Conservation (phyloP, 441 rosid species). For the Flueggea neowawraea region DNA sequence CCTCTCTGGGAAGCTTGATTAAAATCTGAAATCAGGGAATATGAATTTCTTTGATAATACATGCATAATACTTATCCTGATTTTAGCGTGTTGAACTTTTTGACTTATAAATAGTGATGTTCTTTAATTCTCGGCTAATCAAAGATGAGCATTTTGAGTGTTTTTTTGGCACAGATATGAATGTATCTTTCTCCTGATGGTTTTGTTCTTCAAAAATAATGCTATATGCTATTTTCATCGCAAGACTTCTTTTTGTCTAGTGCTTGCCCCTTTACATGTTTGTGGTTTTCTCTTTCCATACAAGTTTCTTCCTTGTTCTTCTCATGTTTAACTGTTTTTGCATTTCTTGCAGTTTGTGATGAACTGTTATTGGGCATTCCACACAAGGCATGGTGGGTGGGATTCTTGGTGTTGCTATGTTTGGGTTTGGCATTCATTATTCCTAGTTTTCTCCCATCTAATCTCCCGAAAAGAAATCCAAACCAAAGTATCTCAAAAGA, state of each 20-base stretch:
- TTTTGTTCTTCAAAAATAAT: too few relatives aligned
- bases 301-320: not conserved
- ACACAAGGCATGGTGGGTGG: constrained; percentile 72
- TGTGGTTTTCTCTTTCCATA: not conserved
- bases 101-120: too few relatives aligned
- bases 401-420: constrained; percentile 55
- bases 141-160: too few relatives aligned
- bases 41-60: too few relatives aligned
- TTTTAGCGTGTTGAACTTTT: too few relatives aligned
- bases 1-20: too few relatives aligned
- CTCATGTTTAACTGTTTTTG: constrained; percentile 4
- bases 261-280: not conserved
- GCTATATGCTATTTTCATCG: too few relatives aligned
- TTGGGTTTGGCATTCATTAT: constrained; percentile 49
- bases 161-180: too few relatives aligned
- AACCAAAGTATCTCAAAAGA: constrained; percentile 30
- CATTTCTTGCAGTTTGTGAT: constrained; percentile 65
- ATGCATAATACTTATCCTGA: too few relatives aligned
- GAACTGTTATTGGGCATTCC: constrained; percentile 76
- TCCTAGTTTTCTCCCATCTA: constrained; percentile 59
- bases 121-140: too few relatives aligned
- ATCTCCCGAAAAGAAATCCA: constrained; percentile 32
- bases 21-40: too few relatives aligned
- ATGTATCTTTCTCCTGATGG: too few relatives aligned
- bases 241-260: not conserved